phyloP scores from a whole-genome alignment of 768 basidiomycete genomes.

The Paxillus involutus region DNA sequence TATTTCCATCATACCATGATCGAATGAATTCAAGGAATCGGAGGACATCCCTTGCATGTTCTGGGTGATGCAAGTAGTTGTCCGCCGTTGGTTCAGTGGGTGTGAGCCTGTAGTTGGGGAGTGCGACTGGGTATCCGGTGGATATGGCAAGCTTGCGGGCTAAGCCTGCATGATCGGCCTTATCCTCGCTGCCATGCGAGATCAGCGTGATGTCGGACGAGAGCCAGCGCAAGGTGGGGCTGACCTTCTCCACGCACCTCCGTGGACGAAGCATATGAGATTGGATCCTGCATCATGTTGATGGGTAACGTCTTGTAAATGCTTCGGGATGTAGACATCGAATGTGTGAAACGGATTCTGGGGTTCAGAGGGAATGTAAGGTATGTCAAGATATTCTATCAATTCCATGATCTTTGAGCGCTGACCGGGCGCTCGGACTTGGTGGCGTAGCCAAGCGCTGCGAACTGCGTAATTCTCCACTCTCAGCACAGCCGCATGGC shows the following conservation, averaged over 20 bases:
- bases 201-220: background rate
- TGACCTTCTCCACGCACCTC: conserved; percentile 83
- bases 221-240: conserved; percentile 17
- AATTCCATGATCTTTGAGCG: conserved; percentile 8
- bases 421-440: too few relatives aligned
- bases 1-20: conserved; percentile 35
- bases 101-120: conserved; percentile 81
- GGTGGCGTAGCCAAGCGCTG: too few relatives aligned
- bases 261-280: conserved; percentile 76
- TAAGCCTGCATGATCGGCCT: conserved; percentile 53
- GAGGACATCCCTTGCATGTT: conserved; percentile 67
- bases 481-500: conserved; percentile 11
- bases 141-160: conserved; percentile 51
- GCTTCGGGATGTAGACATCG: conserved; percentile 50
- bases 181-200: conserved; percentile 60
- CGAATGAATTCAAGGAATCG: conserved; percentile 58
- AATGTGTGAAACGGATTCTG: conserved; percentile 44
- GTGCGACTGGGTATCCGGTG: conserved; percentile 58
- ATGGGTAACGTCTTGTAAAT: background rate
- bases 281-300: conserved; percentile 20
- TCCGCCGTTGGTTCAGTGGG: conserved; percentile 36
- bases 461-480: background rate
- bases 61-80: conserved; percentile 57
- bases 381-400: conserved; percentile 20
- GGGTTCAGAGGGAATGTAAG: conserved; percentile 34